Evolutionary conservation across 805 yeast species (phyloP).

Genomic region (Yarrowia sp.): DNA sequence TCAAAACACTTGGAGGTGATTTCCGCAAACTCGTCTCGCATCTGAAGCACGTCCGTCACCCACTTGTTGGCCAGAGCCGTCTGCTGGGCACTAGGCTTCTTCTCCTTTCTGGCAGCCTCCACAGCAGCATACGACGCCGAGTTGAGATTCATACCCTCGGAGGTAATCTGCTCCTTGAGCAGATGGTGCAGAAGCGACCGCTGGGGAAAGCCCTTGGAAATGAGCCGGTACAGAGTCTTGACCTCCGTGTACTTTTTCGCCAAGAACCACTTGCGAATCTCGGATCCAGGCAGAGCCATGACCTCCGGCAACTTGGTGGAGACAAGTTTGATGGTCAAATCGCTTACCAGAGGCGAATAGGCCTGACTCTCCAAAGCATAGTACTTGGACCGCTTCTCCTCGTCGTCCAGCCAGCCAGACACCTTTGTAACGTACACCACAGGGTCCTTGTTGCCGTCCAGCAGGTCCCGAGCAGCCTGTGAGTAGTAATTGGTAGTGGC

Average conservation of each 20-base stretch:
- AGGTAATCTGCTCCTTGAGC: conserved; percentile 46
- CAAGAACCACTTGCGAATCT: conserved; percentile 55
- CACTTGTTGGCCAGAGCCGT: conserved; percentile 62
- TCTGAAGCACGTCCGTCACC: conserved; percentile 55
- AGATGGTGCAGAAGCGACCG: conserved; percentile 49
- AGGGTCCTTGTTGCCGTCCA: conserved; percentile 46
- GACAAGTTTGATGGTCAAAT: conserved; percentile 46
- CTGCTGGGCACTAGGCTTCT: conserved; percentile 31
- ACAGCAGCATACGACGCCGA: conserved; percentile 30
- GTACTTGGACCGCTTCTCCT: conserved; percentile 52
- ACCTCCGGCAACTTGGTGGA: conserved; percentile 55
- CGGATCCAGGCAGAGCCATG: conserved; percentile 51
- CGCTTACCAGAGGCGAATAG: conserved; percentile 54
- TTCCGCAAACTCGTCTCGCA: conserved; percentile 50
- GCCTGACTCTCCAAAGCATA: conserved; percentile 52
- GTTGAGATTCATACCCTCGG: conserved; percentile 46
- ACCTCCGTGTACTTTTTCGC: conserved; percentile 47
- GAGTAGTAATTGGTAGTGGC: conserved; percentile 57
- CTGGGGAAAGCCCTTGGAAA: conserved; percentile 53
- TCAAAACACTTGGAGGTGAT: conserved; percentile 51
- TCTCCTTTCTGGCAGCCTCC: conserved; percentile 25
- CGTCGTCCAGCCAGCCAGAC: conserved; percentile 55
- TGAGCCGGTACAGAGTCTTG: conserved; percentile 47
- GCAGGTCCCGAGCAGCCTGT: conserved; percentile 45
- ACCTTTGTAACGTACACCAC: conserved; percentile 53